Conservation (phyloP, 2,329 filamentous ascomycete species). For the Alternaria solani region DNA sequence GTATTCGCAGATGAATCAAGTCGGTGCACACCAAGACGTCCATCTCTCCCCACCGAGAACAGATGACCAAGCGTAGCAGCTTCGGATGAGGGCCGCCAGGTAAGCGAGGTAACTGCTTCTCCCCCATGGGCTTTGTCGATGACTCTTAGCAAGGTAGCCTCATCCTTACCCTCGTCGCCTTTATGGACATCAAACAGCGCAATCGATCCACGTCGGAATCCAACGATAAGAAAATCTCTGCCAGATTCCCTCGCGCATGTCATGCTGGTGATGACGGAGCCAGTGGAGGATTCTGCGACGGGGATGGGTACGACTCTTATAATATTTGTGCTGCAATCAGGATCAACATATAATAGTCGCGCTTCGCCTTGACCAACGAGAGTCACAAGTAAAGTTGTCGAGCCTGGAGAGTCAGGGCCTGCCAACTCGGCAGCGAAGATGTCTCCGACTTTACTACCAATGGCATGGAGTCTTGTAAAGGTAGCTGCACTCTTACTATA, state of each 20-base stretch:
- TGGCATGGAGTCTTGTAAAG: slow-evolving; percentile 36
- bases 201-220: slow-evolving; percentile 64
- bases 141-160: slow-evolving; percentile 22
- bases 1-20: slow-evolving; percentile 36
- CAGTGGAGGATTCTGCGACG: slow-evolving; percentile 46
- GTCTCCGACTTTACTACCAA: slow-evolving; percentile 52
- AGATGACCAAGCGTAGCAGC: slow-evolving; percentile 59
- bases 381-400: slow-evolving; percentile 48
- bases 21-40: slow-evolving; percentile 72
- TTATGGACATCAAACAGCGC: slow-evolving; percentile 54
- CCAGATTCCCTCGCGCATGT: slow-evolving; percentile 35
- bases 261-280: slow-evolving; percentile 63
- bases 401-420: slow-evolving; percentile 11
- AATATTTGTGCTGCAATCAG: slow-evolving; percentile 1
- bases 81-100: slow-evolving; percentile 44
- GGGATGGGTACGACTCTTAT: slow-evolving; percentile 18
- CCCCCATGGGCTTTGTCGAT: slow-evolving; percentile 54
- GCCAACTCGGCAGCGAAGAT: slow-evolving; percentile 41
- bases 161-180: background rate
- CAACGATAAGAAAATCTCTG: slow-evolving; percentile 57
- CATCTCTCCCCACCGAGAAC: slow-evolving; percentile 78
- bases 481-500: slow-evolving; percentile 35
- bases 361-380: slow-evolving; percentile 49
- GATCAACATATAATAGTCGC: slow-evolving; percentile 38
- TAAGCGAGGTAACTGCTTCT: slow-evolving; percentile 75